Evolutionary conservation across 2,329 filamentous ascomycete species (phyloP).

Genomic region (Cladosporium cucumerinum): DNA sequence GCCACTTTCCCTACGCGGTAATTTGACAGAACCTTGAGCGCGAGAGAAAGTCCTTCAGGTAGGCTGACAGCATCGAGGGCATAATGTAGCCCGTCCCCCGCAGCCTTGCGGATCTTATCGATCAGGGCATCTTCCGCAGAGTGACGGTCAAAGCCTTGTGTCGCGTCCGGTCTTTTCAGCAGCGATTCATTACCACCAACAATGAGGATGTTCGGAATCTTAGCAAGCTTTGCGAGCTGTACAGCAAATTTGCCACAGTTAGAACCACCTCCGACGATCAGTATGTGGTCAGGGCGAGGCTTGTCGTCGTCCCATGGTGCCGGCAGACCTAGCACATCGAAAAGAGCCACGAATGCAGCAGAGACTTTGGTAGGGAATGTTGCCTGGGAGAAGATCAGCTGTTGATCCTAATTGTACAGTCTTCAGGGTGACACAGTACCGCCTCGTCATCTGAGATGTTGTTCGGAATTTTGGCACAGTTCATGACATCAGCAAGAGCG

Average conservation of each 20-base stretch:
- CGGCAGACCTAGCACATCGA: neutral
- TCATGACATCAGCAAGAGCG: conserved; percentile 2
- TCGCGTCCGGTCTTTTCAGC: neutral
- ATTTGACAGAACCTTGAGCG: conserved; percentile 1
- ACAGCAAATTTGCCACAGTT: conserved; percentile 9
- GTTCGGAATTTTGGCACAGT: conserved; percentile 2
- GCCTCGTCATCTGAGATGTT: conserved; percentile 9
- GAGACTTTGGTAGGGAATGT: neutral
- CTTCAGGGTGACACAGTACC: neutral
- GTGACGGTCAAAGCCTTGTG: conserved; percentile 8
- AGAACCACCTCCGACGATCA: conserved; percentile 10
- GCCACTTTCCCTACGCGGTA: neutral
- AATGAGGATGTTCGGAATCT: neutral
- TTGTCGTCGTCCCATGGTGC: neutral
- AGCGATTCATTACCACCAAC: neutral
- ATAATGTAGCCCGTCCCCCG: neutral
- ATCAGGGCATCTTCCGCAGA: neutral
- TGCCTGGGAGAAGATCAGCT: neutral
- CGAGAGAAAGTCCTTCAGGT: neutral
- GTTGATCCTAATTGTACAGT: neutral
- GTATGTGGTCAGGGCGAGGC: neutral
- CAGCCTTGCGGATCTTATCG: neutral
- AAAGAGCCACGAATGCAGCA: neutral
- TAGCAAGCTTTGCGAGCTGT: conserved; percentile 5
- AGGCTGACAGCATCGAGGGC: conserved; percentile 3